Evolutionary conservation across 2,329 filamentous ascomycete genomes (phyloP).

Genomic region (Raffaelea ambrosiae): DNA sequence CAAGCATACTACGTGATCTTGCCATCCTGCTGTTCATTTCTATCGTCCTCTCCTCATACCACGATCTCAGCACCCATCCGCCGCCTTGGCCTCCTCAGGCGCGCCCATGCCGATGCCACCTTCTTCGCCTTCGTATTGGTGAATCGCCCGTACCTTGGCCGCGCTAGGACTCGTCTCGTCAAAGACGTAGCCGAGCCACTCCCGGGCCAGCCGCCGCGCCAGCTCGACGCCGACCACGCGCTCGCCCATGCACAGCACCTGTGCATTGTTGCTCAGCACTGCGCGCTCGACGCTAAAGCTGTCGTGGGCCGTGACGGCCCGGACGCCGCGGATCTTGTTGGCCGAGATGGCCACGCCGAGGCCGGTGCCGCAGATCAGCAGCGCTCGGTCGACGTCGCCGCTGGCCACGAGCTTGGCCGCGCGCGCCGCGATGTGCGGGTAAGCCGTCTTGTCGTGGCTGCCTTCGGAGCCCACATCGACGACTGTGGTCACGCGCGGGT

Average conservation of each 20-base stretch:
- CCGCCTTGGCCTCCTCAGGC: slow-evolving; percentile 12
- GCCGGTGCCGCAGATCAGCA: slow-evolving; percentile 79
- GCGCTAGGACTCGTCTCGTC: slow-evolving; percentile 55
- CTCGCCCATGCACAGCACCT: slow-evolving; percentile 82
- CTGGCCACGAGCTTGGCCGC: slow-evolving; percentile 13
- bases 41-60: background rate
- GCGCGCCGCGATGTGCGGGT: slow-evolving; percentile 56
- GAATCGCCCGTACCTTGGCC: slow-evolving; percentile 35
- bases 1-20: too few relatives aligned
- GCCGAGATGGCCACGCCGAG: slow-evolving; percentile 82
- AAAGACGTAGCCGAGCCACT: slow-evolving; percentile 81
- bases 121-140: slow-evolving; percentile 21
- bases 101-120: slow-evolving; percentile 14
- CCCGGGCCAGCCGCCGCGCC: slow-evolving; percentile 64
- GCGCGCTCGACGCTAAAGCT: slow-evolving; percentile 75
- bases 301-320: slow-evolving; percentile 85
- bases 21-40: too few relatives aligned
- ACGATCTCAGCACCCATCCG: slow-evolving; percentile 2
- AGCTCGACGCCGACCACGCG: slow-evolving; percentile 74
- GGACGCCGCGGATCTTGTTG: slow-evolving; percentile 77
- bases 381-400: slow-evolving; percentile 41
- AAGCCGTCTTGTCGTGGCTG: slow-evolving; percentile 66
- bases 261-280: slow-evolving; percentile 75
- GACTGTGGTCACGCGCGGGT: slow-evolving; percentile 58
- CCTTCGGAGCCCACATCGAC: slow-evolving; percentile 66